Base-by-base conservation (phyloP, 2,329 filamentous ascomycete species). In the Phyllosticta capitalensis region DNA sequence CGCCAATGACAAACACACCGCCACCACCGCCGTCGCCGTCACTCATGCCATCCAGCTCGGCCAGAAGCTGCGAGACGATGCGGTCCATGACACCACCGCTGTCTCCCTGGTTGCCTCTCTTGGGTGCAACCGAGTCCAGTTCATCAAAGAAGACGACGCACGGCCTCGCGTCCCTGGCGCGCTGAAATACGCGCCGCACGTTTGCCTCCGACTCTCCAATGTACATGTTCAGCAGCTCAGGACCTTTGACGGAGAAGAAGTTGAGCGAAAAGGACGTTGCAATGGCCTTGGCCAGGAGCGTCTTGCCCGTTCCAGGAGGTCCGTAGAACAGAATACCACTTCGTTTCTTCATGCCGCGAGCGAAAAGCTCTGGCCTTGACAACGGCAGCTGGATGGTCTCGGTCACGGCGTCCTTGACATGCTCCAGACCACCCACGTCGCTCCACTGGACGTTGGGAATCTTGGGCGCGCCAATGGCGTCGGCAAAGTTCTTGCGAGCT, bases 71-170 rank as follows among this genome's bases (percentile, higher is more conserved):
- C 61, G 88, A 94, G 56, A 99, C 92, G 65, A 97, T 97, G 59
- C 94, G 85, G 72, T 97, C 94, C 92, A 97, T 97, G 59, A 97
- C 94, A 69, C 94, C 94, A 60, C 94, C 92, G 64, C 90, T 96
- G 68, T 97, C 94, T 54, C 94, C 94, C 73, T 97, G 92, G 68
- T 97, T 97, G 45, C 94, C 94, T 74, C 94, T 83, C 77, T 97
- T 97, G 0, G 94, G 94, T 4, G 94, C 92, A 1, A 97, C 92
- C 0, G 89, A 94, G 72, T 96, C 91, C 65, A 96, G 72, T 72
- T 96, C 91, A 68, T 96, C 91, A 68, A 96, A 95, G 79, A 96
- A 96, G 55, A 96, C 90, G 54, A 92, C 89, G 65, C 90, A 95
- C 6, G 91, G 91, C 28, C 90, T 77, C 1, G 91, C 90, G 71